A percentile compares a stretch with the other conserved stretches of the same genome.
Conservation (phyloP, 176 grass and related monocot species). For the Oryza meyeriana region DNA sequence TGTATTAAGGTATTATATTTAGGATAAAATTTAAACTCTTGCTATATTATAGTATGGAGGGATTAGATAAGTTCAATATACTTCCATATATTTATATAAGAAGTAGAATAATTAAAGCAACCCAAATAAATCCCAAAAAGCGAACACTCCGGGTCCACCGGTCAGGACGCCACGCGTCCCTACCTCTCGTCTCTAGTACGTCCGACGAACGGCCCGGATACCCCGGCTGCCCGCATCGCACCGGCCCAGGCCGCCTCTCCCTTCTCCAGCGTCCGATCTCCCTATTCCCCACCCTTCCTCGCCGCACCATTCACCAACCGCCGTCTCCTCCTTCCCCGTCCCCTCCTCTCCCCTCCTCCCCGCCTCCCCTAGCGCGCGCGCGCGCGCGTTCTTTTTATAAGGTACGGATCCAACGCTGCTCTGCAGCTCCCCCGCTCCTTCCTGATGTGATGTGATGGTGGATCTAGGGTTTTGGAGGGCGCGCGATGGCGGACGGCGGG, state of each 20-base stretch:
- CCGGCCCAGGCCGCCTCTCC: constrained; percentile 31
- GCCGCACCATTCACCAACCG: constrained; percentile 21
- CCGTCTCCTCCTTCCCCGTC: background rate
- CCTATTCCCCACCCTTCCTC: constrained; percentile 45
- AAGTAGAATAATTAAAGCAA: background rate
- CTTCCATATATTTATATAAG: too few species aligned
- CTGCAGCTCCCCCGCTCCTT: background rate
- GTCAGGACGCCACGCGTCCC: background rate
- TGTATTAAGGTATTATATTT: too few species aligned
- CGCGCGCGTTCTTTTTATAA: constrained; percentile 36
- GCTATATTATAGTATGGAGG: too few species aligned
- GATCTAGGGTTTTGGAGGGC: constrained; percentile 55
- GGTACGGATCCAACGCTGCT: constrained; percentile 41
- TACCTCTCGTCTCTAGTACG: constrained; percentile 6
- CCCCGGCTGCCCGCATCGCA: constrained; percentile 32
- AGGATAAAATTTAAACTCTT: too few species aligned
- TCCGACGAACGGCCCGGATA: constrained; percentile 55
- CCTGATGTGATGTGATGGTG: constrained; percentile 37
- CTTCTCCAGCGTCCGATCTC: constrained; percentile 84
- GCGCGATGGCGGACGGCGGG: constrained; percentile 54
- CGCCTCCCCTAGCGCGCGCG: background rate
- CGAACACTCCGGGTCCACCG: background rate
- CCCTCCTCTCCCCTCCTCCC: background rate
- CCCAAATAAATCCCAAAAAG: background rate
- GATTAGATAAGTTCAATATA: too few species aligned